Evolutionary conservation across 1,139 yeast genomes (phyloP), one percentile per base, ranked within the genome.

Genomic region (Zygoascus sp.): DNA sequence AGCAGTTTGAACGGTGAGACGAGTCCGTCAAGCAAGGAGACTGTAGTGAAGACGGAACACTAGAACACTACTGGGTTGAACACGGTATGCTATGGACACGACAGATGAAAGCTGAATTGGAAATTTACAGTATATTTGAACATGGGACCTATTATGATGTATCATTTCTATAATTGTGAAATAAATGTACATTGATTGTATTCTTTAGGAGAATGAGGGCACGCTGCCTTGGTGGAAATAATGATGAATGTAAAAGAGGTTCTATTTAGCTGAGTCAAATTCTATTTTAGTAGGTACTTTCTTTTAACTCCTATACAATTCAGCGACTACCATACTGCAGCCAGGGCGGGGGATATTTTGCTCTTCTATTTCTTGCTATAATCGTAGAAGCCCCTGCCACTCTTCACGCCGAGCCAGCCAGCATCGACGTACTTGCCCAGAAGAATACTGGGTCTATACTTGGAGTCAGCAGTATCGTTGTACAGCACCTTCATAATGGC

Each of bases 361-460:
- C n/a, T n/a, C n/a, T n/a, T n/a, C 8, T 25, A 25, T n/a, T 34
- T 19, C 44, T 41, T 41, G 20, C 20, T 43, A 49, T 70, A 70
- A 34, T 68, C 68, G 59, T 70, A 70, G 58, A 70, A 70, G 0
- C 75, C 75, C 50, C 60, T 63, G 35, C 75, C 74, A 23, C 64
- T 46, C 60, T 70, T 70, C 55, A 62, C 63, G 30, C 75, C 75
- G 21, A 62, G 55, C 69, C 70, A 69, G 30, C 74, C 74, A 8
- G 75, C 75, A 43, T 69, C 72, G 16, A 70, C 75, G 62, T 62
- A 59, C 55, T 67, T 68, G 42, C 55, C 58, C 45, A 70, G 62
- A 48, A 69, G 55, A 20, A 64, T 63, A 3, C 73, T 58, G 2
- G 75, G 74, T 16, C 75, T 58, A 59, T 69, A 70, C 56, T 70